Base-by-base conservation (phyloP, 108 stramenopile genomes). In the Cyclotella choctawhatcheeana region DNA sequence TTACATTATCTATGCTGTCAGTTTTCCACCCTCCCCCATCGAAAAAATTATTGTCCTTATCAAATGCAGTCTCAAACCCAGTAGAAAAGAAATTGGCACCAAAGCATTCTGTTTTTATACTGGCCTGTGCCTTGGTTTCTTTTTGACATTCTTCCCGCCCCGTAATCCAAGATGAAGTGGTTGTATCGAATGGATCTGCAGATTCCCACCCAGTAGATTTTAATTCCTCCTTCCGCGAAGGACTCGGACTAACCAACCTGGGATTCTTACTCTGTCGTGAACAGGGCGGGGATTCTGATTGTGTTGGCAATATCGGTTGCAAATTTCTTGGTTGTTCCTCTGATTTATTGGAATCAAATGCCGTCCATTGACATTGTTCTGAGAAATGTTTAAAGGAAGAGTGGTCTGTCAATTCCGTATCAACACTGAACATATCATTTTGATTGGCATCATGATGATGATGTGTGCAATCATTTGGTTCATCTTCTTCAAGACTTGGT, bases 41-140 rank as follows among this genome's bases (percentile, higher is more conserved):
- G 53, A 67, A 67, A 18, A 33, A 37, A 53, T 67, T 34, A 53
- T 53, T 26, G 16, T 34, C 48, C 7, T 67, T n/a, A n/a, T n/a
- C n/a, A n/a, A n/a, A n/a, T n/a, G n/a, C n/a, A n/a, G n/a, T n/a
- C n/a, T n/a, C 3, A 32, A 67, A 67, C 20, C 65, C 65, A 53
- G n/a, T 52, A 18, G 8, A 5, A 67, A 67, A 67, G 50, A 67
- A 67, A 50, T 67, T 35, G 2, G 30, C 44, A 25, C 34, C 65
- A 67, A 67, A 67, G 6, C 12, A 16, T 3, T 10, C 59, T 55
- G 26, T 22, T 55, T 6, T 48, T 27, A 1, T 29, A 1, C 0
- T 3, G 16, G 0, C 14, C 25, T 2, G 27, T 20, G 13, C 5
- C 40, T 43, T 8, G 1, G 8, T 43, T 43, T 12, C 2, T 37